phyloP scores from a whole-genome alignment of 148 eudicot genomes.

The Gaultheria prostrata region DNA sequence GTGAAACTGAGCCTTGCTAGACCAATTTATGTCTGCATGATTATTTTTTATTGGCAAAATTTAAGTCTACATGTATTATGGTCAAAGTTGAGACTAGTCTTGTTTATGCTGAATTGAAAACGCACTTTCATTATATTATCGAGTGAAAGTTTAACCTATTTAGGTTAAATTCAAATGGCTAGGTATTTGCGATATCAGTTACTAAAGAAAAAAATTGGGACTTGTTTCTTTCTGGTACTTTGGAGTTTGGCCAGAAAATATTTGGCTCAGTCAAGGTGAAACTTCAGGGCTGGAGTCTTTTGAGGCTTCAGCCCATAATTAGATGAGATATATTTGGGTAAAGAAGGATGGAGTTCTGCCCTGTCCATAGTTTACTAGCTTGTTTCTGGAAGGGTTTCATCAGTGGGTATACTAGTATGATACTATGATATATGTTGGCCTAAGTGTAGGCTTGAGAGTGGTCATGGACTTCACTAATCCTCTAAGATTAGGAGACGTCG shows the following conservation, averaged over 20 bases:
- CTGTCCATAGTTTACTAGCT: neutral
- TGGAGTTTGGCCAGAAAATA: neutral
- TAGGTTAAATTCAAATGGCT: neutral
- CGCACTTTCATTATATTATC: neutral
- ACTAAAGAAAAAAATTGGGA: neutral
- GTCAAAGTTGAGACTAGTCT: neutral
- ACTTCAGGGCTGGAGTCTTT: neutral
- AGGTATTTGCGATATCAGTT: neutral
- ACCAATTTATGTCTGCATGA: no score
- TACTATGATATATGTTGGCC: neutral
- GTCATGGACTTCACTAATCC: neutral
- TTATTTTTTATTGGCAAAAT: no score
- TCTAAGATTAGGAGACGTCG: neutral
- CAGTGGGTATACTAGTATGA: neutral
- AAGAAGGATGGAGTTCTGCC: neutral
- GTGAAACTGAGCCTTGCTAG: neutral
- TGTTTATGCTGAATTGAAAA: neutral
- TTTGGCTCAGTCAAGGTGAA: neutral
- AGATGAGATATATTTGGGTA: neutral
- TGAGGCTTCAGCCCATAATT: neutral
- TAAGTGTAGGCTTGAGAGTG: neutral
- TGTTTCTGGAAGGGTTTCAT: neutral
- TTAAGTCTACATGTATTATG: neutral
- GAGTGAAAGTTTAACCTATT: neutral
- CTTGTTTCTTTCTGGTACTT: neutral